Evolutionary conservation across 2,329 filamentous ascomycete genomes (phyloP).

Genomic region (Diaporthe humulicola): DNA sequence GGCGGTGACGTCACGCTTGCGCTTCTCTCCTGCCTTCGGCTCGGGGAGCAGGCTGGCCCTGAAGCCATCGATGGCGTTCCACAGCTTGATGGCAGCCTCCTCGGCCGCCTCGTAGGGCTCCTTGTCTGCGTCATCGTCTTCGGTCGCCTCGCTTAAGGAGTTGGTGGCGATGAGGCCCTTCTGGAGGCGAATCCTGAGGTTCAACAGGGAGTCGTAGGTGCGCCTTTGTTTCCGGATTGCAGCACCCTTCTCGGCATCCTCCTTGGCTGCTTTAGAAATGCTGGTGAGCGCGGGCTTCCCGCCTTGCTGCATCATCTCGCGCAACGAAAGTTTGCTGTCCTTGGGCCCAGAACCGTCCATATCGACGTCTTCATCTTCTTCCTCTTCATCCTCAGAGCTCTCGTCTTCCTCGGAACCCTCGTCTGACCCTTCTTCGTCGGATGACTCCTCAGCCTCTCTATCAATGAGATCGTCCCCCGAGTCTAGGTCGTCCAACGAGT

Average conservation of each 20-base stretch:
- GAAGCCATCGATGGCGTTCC: conserved; percentile 82
- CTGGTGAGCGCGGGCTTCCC: conserved; percentile 76
- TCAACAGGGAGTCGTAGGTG: conserved; percentile 89
- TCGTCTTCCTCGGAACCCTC: conserved; percentile 53
- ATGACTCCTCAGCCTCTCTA: conserved; percentile 39
- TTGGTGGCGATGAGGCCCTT: conserved; percentile 90
- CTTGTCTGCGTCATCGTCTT: conserved; percentile 52
- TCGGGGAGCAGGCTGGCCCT: conserved; percentile 71
- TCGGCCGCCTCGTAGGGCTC: conserved; percentile 82
- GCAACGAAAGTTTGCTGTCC: conserved; percentile 68
- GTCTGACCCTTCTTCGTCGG: conserved; percentile 42
- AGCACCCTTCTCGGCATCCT: conserved; percentile 85
- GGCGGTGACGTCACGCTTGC: conserved; percentile 66
- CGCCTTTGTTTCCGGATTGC: conserved; percentile 90
- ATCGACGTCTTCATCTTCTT: conserved; percentile 48
- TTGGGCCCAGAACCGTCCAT: conserved; percentile 49
- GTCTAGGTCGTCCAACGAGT: conserved; percentile 11
- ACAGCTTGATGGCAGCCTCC: conserved; percentile 85
- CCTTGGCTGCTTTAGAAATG: conserved; percentile 73
- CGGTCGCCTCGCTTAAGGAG: conserved; percentile 69
- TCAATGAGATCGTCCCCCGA: conserved; percentile 46
- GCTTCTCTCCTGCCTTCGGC: conserved; percentile 68
- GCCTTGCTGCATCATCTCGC: conserved; percentile 76
- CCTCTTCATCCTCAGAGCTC: conserved; percentile 51
- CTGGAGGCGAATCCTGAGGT: conserved; percentile 91